A percentile compares a stretch with the other conserved stretches of the same genome.
These are phyloP conservation scores for Botrytis fabae DNA, from an alignment of 2,329 filamentous ascomycete species.

Conservation along the genomic window DNA sequence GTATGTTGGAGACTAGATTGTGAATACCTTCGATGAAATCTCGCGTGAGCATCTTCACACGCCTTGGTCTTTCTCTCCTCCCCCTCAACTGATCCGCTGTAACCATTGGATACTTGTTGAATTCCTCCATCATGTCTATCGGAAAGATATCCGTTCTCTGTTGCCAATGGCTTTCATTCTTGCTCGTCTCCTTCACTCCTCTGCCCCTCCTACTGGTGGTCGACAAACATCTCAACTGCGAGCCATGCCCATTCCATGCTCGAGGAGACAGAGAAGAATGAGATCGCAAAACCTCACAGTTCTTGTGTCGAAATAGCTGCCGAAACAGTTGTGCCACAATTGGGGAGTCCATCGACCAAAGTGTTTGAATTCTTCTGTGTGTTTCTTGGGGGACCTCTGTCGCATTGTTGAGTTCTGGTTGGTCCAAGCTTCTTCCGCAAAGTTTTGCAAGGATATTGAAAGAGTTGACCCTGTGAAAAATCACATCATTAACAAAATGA, in stretches of 20 bases:
- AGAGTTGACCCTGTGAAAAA: constrained; percentile 8
- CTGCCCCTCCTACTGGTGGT: constrained; percentile 27
- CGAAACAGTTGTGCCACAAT: constrained; percentile 76
- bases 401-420: constrained; percentile 29
- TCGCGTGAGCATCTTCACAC: constrained; percentile 94
- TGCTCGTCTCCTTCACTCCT: constrained; percentile 30
- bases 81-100: constrained; percentile 76
- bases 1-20: neutral
- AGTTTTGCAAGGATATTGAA: constrained; percentile 19
- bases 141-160: constrained; percentile 76
- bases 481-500: constrained; percentile 11
- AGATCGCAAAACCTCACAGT: constrained; percentile 57
- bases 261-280: constrained; percentile 38
- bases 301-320: constrained; percentile 77
- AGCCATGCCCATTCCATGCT: constrained; percentile 44
- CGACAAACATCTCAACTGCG: constrained; percentile 42
- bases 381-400: constrained; percentile 26
- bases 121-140: constrained; percentile 76
- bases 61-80: constrained; percentile 72
- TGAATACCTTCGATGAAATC: constrained; percentile 90
- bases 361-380: constrained; percentile 29
- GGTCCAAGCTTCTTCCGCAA: constrained; percentile 43
- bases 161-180: constrained; percentile 76
- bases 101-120: constrained; percentile 78
- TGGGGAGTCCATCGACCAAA: constrained; percentile 68